Base-by-base conservation (phyloP, 2,329 filamentous ascomycete genomes). In the Neoarthrinium moseri region DNA sequence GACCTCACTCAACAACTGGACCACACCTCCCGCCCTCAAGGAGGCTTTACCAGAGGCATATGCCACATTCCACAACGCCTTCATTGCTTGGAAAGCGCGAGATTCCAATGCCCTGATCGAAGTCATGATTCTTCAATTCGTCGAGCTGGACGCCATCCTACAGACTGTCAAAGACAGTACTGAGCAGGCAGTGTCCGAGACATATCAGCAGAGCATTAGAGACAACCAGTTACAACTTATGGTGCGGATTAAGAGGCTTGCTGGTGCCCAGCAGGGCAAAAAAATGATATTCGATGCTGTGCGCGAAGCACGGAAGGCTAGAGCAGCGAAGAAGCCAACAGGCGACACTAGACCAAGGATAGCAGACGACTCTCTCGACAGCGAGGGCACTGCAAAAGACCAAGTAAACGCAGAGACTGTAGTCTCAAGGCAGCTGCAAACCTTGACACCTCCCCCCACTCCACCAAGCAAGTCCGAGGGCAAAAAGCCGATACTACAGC, bases 101-200 rank as follows among this genome's bases (percentile, higher is more conserved):
- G 89, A 92, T 61, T 89, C 87, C 0, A 84, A 84, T 44, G 84
- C 87, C 0, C 72, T 94, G 4, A 82, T 92, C 43, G 86, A 91
- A 56, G 85, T 89, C 45, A 91, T 94, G 88, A 76, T 92, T n/a
- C 78, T 89, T 58, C 87, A 90, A 53, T 91, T 92, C 63, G 87
- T 91, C 15, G 88, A 91, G 60, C 77, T 94, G 2, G 89, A 94
- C 58, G 85, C 85, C 27, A 92, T 92, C 38, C 87, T 87, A 75
- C 86, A 91, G 60, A 88, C 86, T 3, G 87, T 94, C 61, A 91
- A 90, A 63, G 84, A 90, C 56, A 84, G 84, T 43, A 87, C 83
- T 0, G 83, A 88, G 38, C 83, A 86, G 30, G 81, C 83, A 13
- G 87, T 90, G 3, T 81, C 86, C 1, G 81, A 81, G 15, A 81